phyloP scores from a whole-genome alignment of 2,329 filamentous ascomycete species.

The Helotiales sp. region DNA sequence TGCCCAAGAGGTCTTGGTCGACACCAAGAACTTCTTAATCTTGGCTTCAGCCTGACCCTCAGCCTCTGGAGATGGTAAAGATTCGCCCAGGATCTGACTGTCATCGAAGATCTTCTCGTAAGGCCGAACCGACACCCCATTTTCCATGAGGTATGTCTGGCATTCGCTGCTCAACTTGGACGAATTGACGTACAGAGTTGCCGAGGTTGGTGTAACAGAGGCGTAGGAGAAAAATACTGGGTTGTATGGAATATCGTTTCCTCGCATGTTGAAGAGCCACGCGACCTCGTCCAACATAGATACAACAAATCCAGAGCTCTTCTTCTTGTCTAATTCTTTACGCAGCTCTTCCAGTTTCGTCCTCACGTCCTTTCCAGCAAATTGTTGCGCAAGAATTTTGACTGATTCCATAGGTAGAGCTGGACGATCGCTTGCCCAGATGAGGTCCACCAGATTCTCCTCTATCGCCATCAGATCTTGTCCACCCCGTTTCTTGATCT shows the following conservation, averaged over 20 bases:
- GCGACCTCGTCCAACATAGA: slow-evolving; percentile 97
- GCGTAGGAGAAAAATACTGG: slow-evolving; percentile 99
- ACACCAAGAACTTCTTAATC: slow-evolving; percentile 75
- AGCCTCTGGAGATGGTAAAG: slow-evolving; percentile 46
- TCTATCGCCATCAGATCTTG: slow-evolving; percentile 74
- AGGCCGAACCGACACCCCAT: slow-evolving; percentile 75
- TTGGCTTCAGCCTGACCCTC: slow-evolving; percentile 41
- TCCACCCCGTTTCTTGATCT: slow-evolving; percentile 85
- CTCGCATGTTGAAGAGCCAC: slow-evolving; percentile 97
- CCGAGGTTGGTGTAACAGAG: slow-evolving; percentile 76
- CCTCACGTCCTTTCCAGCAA: slow-evolving; percentile 80
- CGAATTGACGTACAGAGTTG: slow-evolving; percentile 83
- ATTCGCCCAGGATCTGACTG: slow-evolving; percentile 65
- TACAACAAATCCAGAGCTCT: slow-evolving; percentile 83
- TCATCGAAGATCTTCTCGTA: slow-evolving; percentile 84
- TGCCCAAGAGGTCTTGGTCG: slow-evolving; percentile 92
- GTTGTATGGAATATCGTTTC: slow-evolving; percentile 95
- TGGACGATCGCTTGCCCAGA: slow-evolving; percentile 83
- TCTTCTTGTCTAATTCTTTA: slow-evolving; percentile 91
- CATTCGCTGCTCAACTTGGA: slow-evolving; percentile 75
- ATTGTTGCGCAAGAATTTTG: slow-evolving; percentile 71
- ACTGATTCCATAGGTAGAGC: slow-evolving; percentile 76
- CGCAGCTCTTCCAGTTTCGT: slow-evolving; percentile 85
- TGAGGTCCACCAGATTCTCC: slow-evolving; percentile 84
- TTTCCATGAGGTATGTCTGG: slow-evolving; percentile 70